Percentiles rank a stretch among this genome's conserved stretches.
Evolutionary conservation across 805 yeast species (phyloP).

Genomic region (Spencermartinsiella europaea): DNA sequence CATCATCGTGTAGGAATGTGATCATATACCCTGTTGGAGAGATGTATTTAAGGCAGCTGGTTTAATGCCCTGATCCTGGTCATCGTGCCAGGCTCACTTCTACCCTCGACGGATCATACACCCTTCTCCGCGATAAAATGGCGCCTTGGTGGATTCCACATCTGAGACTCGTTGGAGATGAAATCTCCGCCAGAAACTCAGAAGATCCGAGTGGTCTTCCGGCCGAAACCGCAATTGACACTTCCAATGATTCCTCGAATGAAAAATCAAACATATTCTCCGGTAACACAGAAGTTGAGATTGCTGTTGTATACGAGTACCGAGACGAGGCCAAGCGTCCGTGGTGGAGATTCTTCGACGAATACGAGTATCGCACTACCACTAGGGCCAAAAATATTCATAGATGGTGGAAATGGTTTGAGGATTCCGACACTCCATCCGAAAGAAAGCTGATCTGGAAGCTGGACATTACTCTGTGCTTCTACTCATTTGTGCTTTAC

Average conservation of each 20-base stretch:
- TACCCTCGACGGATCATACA: no score
- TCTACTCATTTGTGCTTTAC: conserved; percentile 54
- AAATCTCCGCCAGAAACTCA: no score
- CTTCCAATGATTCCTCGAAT: background rate
- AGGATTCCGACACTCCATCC: conserved; percentile 38
- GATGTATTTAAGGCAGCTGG: no score
- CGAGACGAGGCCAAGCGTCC: conserved; percentile 28
- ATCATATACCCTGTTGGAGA: no score
- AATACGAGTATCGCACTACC: conserved; percentile 12
- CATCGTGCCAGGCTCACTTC: no score
- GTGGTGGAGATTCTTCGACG: conserved; percentile 31
- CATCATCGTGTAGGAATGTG: no score
- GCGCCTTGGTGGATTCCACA: conserved; percentile 9
- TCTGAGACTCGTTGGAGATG: conserved; percentile 7
- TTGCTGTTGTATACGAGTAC: conserved; percentile 11
- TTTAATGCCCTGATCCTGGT: no score
- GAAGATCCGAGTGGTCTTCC: no score
- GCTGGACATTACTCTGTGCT: conserved; percentile 51
- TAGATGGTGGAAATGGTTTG: conserved; percentile 15
- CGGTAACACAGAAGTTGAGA: no score
- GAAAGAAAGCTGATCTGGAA: conserved; percentile 46
- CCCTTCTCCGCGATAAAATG: no score
- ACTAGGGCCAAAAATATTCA: conserved; percentile 3
- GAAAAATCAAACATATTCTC: no score
- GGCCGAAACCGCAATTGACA: background rate